Base-by-base conservation (phyloP, 2,329 filamentous ascomycete genomes). In the Curvularia hawaiiensis region DNA sequence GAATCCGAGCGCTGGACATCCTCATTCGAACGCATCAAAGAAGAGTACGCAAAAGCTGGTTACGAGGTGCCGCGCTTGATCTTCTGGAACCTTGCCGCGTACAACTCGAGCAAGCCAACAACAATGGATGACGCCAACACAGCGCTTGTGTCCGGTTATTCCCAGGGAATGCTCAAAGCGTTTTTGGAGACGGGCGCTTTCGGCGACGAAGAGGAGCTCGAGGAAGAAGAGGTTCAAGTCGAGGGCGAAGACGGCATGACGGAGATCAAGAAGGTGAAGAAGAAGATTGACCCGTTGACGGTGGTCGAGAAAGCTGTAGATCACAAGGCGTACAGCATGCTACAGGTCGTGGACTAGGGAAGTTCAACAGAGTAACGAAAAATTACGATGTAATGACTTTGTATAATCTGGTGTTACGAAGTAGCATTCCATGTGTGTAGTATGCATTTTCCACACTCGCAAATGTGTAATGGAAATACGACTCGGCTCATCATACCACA, bases 41-140 rank as follows among this genome's bases (percentile, higher is more conserved):
- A 58, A 20, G 69, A 73, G 40, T 87, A 78, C 68, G 65, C 72
- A 11, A 69, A 77, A 0, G 79, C 80, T 3, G 84, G 85, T 0
- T 87, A 87, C 62, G 80, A 85, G 54, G 77, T 87, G 72, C 85
- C 85, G 0, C 78, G 84, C 67, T 72, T 88, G n/a, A 75, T 87
- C 3, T 87, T 85, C 68, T 87, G 84, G 85, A 85, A 86, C 63
- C 74, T 87, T 18, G 82, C 83, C 0, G 80, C 78, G 9, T 75
- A 77, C 0, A 72, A 62, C 2, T 79, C 78, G 1, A 78, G 79
- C 5, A 86, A 85, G 72, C 83, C 83, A 0, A 79, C 83, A 4
- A 78, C 71, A 1, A 76, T 75, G n/a, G 75, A 77, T 1, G 74
- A 83, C 50, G 57, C 69, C 38, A 80, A 82, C 24, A 82, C 80